Evolutionary conservation across 805 yeast species (phyloP).

Genomic region (Isabelozyma pseudorhagii): DNA sequence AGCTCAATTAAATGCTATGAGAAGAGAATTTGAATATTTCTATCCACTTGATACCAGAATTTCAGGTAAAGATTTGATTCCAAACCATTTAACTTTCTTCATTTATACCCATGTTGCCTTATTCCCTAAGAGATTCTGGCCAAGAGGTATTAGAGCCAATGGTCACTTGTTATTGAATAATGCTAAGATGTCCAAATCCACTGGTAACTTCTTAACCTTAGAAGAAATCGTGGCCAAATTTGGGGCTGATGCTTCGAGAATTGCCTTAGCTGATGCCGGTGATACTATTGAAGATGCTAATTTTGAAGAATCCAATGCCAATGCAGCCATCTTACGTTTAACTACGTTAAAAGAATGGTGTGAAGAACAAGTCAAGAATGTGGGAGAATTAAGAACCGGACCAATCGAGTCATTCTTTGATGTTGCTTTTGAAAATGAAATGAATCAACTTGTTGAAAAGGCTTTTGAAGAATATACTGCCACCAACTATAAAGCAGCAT

Average conservation of each 20-base stretch:
- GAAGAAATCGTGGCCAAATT: conserved; percentile 80
- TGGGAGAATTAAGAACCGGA: conserved; percentile 49
- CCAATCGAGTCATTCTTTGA: conserved; percentile 67
- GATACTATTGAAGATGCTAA: conserved; percentile 97
- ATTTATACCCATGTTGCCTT: conserved; percentile 89
- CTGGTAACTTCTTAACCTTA: conserved; percentile 95
- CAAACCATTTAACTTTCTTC: conserved; percentile 95
- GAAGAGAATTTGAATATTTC: conserved; percentile 95
- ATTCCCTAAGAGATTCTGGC: conserved; percentile 92
- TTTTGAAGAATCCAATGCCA: conserved; percentile 93
- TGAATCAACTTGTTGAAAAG: conserved; percentile 76
- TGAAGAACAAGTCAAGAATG: conserved; percentile 63
- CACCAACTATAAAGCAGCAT: conserved; percentile 83
- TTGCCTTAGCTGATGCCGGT: conserved; percentile 98
- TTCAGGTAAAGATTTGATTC: conserved; percentile 95
- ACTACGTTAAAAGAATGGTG: conserved; percentile 94
- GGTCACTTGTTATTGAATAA: conserved; percentile 95
- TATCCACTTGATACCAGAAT: conserved; percentile 91
- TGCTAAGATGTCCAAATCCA: conserved; percentile 96
- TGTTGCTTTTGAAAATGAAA: conserved; percentile 86
- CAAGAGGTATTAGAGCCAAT: conserved; percentile 87
- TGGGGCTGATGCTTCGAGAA: conserved; percentile 97
- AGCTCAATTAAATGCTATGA: conserved; percentile 64
- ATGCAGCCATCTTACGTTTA: conserved; percentile 93
- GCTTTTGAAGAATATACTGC: conserved; percentile 66